Conservation (phyloP, 176 grass and related monocot species). For the Poa annua region DNA sequence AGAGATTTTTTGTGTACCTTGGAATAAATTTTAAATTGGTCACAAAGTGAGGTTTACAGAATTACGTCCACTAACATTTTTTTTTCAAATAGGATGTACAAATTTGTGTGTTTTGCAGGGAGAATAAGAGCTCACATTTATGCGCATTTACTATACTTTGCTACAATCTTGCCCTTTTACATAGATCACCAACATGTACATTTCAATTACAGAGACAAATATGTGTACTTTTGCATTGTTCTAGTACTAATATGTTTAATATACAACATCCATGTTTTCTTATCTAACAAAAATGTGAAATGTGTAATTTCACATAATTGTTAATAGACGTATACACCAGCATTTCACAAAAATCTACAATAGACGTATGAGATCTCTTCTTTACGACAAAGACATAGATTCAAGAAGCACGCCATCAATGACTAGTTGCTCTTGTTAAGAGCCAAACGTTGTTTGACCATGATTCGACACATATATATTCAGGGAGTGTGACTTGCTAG, state of each 20-base stretch:
- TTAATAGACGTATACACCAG: neutral
- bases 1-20: neutral
- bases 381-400: neutral
- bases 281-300: neutral
- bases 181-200: neutral
- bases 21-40: neutral
- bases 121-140: neutral
- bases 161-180: neutral
- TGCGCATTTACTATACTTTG: neutral
- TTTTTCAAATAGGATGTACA: neutral
- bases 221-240: neutral
- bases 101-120: neutral
- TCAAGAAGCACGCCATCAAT: neutral
- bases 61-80: neutral
- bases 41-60: neutral
- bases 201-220: neutral
- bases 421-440: neutral
- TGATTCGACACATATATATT: neutral
- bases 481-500: neutral
- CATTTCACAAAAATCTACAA: neutral
- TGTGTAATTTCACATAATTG: neutral
- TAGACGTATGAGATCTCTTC: neutral
- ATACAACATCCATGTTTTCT: neutral
- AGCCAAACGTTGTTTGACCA: neutral
- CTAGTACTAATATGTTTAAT: neutral